These are phyloP conservation scores for Umbelopsis isabellina DNA, from an alignment of 192 early-diverging fungal species.

Conservation along the genomic window DNA sequence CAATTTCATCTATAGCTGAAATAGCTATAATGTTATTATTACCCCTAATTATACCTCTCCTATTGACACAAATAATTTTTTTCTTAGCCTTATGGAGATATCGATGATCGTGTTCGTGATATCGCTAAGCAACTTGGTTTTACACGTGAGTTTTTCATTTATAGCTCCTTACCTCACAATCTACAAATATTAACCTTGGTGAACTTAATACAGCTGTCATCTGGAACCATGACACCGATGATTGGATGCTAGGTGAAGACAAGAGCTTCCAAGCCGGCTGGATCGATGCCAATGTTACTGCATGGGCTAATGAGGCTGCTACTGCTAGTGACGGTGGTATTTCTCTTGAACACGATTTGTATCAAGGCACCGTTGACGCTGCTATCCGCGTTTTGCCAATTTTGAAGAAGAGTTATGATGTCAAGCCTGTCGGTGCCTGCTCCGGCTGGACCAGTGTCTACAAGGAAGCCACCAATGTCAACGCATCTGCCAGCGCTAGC, in stretches of 20 bases:
- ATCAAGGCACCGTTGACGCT: slow-evolving; percentile 42
- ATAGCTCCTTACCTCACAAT: slow-evolving; percentile 39
- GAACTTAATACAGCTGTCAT: slow-evolving; percentile 44
- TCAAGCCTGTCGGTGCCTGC: slow-evolving; percentile 41
- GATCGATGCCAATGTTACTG: slow-evolving; percentile 29
- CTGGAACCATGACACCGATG: slow-evolving; percentile 57
- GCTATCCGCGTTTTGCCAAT: slow-evolving; percentile 43
- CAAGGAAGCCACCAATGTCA: slow-evolving; percentile 31
- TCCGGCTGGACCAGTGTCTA: slow-evolving; percentile 43
- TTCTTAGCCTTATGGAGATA: slow-evolving; percentile 63
- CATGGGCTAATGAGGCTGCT: slow-evolving; percentile 40
- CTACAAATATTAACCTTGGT: slow-evolving; percentile 29
- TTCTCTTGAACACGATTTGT: slow-evolving; percentile 58
- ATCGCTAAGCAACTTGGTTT: slow-evolving; percentile 55
- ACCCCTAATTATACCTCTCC: background rate
- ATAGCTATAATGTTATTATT: background rate
- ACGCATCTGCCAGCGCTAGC: slow-evolving; percentile 16
- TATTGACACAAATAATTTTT: background rate
- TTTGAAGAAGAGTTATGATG: slow-evolving; percentile 35
- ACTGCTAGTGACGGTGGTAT: slow-evolving; percentile 45
- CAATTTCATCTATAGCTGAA: background rate
- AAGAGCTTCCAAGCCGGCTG: background rate
- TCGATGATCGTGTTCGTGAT: slow-evolving; percentile 65
- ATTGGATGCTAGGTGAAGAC: slow-evolving; percentile 43
- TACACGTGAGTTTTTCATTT: slow-evolving; percentile 27